Percentiles rank a stretch among this genome's conserved stretches.
phyloP scores from a whole-genome alignment of 345 rosid species.

The Gossypium turneri region DNA sequence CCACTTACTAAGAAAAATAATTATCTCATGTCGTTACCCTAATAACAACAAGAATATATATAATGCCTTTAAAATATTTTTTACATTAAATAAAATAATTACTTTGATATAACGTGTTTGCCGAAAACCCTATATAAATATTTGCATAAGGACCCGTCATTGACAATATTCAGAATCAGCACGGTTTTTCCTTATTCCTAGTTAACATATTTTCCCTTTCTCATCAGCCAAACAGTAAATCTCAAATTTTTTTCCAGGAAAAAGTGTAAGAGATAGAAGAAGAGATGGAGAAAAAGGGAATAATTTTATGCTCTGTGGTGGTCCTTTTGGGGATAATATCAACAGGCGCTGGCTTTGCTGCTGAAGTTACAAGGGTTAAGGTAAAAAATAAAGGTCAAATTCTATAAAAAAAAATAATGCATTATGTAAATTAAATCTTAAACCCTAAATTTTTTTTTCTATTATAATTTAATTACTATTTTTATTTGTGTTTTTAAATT shows the following conservation, averaged over 20 bases:
- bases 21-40: no score
- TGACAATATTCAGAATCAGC: background rate
- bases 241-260: background rate
- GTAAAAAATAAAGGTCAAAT: conserved; percentile 23
- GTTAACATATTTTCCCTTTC: background rate
- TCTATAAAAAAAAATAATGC: no score
- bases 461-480: no score
- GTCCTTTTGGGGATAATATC: conserved; percentile 63
- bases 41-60: no score
- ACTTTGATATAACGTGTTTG: background rate
- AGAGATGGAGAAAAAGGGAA: conserved; percentile 44
- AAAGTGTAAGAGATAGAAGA: background rate
- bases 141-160: background rate
- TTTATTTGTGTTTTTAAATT: no score
- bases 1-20: no score
- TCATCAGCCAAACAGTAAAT: background rate
- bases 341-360: conserved; percentile 79
- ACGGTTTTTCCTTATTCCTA: background rate
- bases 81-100: background rate
- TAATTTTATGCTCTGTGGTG: conserved; percentile 45
- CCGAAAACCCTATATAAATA: background rate
- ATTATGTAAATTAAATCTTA: no score
- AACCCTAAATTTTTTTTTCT: no score
- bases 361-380: conserved; percentile 83
- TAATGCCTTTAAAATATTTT: no score